Evolutionary conservation across 441 rosid genomes (phyloP).

Genomic region (Mallotus japonicus): DNA sequence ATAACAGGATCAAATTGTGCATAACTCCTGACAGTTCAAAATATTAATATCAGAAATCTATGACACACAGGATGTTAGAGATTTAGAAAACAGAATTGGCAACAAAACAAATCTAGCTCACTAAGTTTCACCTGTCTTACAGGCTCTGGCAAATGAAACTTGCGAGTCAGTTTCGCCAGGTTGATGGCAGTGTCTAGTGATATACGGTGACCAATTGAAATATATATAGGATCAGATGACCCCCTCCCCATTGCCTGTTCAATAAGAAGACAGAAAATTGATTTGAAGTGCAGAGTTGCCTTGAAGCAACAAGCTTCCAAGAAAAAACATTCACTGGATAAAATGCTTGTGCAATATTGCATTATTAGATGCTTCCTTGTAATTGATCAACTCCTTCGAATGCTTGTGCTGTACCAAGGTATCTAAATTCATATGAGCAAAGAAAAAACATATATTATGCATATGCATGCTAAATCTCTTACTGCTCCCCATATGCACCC

Average conservation of each 20-base stretch:
- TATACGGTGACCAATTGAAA: conserved; percentile 81
- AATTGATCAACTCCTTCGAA: no score
- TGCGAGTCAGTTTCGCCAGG: conserved; percentile 68
- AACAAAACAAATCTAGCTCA: no score
- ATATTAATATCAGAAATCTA: no score
- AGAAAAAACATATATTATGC: no score
- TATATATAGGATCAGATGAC: conserved; percentile 59
- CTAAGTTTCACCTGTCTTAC: conserved; percentile 63
- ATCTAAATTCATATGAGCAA: no score
- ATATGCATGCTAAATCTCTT: conserved; percentile 33
- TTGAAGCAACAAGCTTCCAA: no score
- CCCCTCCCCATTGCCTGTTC: conserved; percentile 63
- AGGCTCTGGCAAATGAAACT: conserved; percentile 85
- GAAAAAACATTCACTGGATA: no score
- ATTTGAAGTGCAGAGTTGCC: not conserved
- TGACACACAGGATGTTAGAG: not conserved
- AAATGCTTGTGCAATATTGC: no score
- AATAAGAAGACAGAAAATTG: not conserved
- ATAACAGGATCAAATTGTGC: no score
- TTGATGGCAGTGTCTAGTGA: conserved; percentile 70
- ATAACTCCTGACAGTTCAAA: no score
- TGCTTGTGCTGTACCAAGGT: no score
- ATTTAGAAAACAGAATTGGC: not conserved
- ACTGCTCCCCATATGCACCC: conserved; percentile 86
- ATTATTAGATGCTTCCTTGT: no score